Evolutionary conservation across 495 filamentous ascomycete species (phyloP).

Genomic region (Bacidia gigantensis): DNA sequence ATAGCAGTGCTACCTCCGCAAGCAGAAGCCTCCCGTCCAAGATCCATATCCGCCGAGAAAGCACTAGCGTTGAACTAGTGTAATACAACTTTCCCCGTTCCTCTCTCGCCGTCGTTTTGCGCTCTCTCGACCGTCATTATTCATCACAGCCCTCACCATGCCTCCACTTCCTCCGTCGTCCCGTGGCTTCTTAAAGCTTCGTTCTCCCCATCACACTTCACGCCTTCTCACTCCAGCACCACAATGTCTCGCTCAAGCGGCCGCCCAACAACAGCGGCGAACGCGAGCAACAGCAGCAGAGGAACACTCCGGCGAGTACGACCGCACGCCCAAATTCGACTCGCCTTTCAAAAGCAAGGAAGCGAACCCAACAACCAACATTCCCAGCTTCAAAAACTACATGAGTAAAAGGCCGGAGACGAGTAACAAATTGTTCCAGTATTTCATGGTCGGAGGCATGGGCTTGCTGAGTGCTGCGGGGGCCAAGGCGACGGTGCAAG

Average conservation of each 20-base stretch:
- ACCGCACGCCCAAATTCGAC: constrained; percentile 34
- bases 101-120: background rate
- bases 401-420: constrained; percentile 46
- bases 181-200: constrained; percentile 35
- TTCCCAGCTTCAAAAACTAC: constrained; percentile 88
- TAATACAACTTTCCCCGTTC: background rate
- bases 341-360: constrained; percentile 36
- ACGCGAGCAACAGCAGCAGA: constrained; percentile 30
- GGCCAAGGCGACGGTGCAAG: constrained; percentile 93
- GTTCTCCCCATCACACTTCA: constrained; percentile 36
- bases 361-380: constrained; percentile 44
- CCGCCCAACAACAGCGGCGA: constrained; percentile 27
- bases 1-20: too few species aligned
- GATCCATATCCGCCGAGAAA: constrained; percentile 3
- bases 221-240: constrained; percentile 27
- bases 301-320: constrained; percentile 20
- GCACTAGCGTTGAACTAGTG: background rate
- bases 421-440: constrained; percentile 75
- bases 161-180: constrained; percentile 35
- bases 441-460: constrained; percentile 97
- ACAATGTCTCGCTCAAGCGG: constrained; percentile 27
- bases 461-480: constrained; percentile 81
- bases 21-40: too few species aligned
- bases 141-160: constrained; percentile 24
- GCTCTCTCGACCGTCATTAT: background rate